Conservation (phyloP, 2,329 filamentous ascomycete genomes). For the Penicillium sp. region DNA sequence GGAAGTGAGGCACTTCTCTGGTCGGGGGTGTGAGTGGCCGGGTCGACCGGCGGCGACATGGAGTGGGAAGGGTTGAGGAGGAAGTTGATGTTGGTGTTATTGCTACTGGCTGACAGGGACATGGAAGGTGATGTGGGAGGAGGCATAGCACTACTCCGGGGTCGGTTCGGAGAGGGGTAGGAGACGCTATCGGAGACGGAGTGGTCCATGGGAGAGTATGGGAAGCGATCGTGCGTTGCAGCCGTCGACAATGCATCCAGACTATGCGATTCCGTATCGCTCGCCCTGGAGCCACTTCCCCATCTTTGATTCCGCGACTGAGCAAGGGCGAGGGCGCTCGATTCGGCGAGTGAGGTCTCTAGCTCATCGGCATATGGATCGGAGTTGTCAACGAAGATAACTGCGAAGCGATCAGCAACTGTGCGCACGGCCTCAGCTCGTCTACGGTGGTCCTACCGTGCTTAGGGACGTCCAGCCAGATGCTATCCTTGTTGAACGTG, state of each 20-base stretch:
- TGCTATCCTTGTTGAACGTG: slow-evolving; percentile 58
- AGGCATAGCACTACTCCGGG: slow-evolving; percentile 31
- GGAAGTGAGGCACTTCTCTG: slow-evolving; percentile 33
- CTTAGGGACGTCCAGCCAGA: slow-evolving; percentile 63
- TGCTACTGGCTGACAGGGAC: slow-evolving; percentile 41
- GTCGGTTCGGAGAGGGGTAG: slow-evolving; percentile 34
- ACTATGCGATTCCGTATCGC: slow-evolving; percentile 47
- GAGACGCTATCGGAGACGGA: slow-evolving; percentile 28
- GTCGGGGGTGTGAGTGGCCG: slow-evolving; percentile 35
- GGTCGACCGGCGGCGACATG: slow-evolving; percentile 47
- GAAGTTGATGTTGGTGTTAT: slow-evolving; percentile 52
- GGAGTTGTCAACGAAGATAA: slow-evolving; percentile 61
- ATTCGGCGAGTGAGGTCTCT: slow-evolving; percentile 34
- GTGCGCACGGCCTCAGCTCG: too few species aligned
- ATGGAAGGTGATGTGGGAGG: slow-evolving; percentile 44
- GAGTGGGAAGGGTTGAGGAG: slow-evolving; percentile 51
- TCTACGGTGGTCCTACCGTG: slow-evolving; percentile 43
- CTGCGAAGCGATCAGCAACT: slow-evolving; percentile 30
- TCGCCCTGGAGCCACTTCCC: slow-evolving; percentile 31
- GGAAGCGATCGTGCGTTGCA: slow-evolving; percentile 44
- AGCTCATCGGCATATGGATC: slow-evolving; percentile 59
- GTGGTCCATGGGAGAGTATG: slow-evolving; percentile 29
- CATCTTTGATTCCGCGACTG: slow-evolving; percentile 32
- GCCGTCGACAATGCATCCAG: slow-evolving; percentile 55
- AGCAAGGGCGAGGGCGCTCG: slow-evolving; percentile 30